phyloP scores from a whole-genome alignment of 139 green algal species.

The Tetraselmis chui region DNA sequence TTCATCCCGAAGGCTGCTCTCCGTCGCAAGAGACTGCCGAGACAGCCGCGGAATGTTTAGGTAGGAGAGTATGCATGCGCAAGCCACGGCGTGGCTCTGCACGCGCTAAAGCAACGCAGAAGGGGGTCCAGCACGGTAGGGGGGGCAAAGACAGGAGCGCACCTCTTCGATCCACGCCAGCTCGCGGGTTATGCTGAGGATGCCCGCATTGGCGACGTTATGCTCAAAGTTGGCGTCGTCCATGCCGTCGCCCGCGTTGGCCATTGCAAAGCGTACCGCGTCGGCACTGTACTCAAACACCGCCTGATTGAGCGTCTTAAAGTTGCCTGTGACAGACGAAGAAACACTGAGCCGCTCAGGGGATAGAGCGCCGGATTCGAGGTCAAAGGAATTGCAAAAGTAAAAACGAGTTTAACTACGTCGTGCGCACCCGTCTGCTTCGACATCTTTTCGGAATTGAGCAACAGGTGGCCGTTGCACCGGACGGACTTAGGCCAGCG shows the following conservation, averaged over 20 bases:
- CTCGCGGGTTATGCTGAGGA: constrained; percentile 89
- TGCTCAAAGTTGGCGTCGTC: constrained; percentile 98
- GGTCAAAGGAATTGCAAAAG: too few relatives aligned
- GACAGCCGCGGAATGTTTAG: too few relatives aligned
- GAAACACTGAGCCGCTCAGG: too few relatives aligned
- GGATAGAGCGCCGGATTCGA: too few relatives aligned
- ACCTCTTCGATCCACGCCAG: constrained; percentile 68
- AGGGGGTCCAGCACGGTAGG: too few relatives aligned
- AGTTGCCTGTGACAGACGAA: constrained; percentile 57
- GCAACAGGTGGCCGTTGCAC: constrained; percentile 94
- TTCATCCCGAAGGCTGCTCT: constrained; percentile 47
- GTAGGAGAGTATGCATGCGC: too few relatives aligned
- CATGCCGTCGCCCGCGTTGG: constrained; percentile 91
- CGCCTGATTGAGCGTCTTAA: constrained; percentile 83
- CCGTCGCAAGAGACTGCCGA: background rate
- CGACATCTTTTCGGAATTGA: constrained; percentile 98
- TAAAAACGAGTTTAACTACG: too few relatives aligned
- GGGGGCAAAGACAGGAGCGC: constrained; percentile 1
- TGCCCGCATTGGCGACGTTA: constrained; percentile 79
- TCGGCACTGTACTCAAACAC: constrained; percentile 86
- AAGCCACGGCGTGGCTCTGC: too few relatives aligned
- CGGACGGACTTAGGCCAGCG: constrained; percentile 65
- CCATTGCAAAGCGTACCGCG: constrained; percentile 88
- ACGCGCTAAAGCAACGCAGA: too few relatives aligned
- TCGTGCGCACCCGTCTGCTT: constrained; percentile 72